Base-by-base conservation (phyloP, 23 red algal genomes). In the Gracilaria gracilis region DNA sequence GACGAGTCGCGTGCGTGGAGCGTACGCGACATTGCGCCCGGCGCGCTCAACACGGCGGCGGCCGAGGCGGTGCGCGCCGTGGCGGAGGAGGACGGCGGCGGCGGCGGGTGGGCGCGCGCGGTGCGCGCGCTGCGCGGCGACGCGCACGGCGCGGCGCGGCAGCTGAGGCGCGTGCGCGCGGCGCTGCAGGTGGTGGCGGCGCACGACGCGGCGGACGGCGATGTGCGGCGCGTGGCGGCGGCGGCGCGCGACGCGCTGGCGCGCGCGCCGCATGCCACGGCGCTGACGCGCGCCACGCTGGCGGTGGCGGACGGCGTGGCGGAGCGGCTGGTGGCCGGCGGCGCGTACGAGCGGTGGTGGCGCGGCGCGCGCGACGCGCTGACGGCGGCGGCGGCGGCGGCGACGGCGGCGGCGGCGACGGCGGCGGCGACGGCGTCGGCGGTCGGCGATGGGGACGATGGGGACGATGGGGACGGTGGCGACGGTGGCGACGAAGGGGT, bases 281-380 rank as follows among this genome's bases (percentile, higher is more conserved):
- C 29, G 84, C 75, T 66, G 44, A 51, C 47, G 39, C 59, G 80
- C 47, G 47, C 80, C 5, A 42, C 65, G 57, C 49, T 32, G 49
- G 59, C 37, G 32, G 20, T 69, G 49, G n/a, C 27, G 9, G 64
- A 57, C 15, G 82, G 82, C n/a, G 82, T 85, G 35, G 82, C 59
- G 58, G 35, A 67, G 57, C 61, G 57, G 16, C 16, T 57, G 8
- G 61, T 53, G 59, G 57, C 6, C 31, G 84, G 47, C 44, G 51
- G 51, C 71, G 46, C 84, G 67, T 88, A 88, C 70, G 84, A 88
- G 21, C 67, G 69, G 4, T 88, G 84, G 84, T 88, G 84, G 84
- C 46, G 67, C 67, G 37, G n/a, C 15, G 66, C 67, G 64, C 59
- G 83, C 47, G 83, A 87, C 49, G 46, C 34, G 48, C 35, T 86